Evolutionary conservation across 495 filamentous ascomycete genomes (phyloP).

Genomic region (Entonaema liquescens): DNA sequence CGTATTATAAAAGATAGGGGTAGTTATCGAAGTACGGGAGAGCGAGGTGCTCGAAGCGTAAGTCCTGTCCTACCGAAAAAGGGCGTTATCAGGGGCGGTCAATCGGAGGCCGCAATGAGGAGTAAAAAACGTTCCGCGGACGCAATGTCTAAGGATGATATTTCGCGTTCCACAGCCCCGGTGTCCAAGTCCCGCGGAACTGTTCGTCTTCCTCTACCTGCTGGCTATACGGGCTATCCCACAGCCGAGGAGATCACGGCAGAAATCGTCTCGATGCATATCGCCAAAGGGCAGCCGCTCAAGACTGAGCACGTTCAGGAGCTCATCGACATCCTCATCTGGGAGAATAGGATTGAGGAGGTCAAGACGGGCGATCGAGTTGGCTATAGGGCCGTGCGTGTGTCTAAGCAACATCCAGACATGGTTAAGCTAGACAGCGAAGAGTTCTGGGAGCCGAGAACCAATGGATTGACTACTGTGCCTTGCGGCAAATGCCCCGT

Average conservation of each 20-base stretch:
- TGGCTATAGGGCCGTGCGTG: conserved; percentile 61
- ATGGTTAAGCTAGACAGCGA: conserved; percentile 50
- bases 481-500: conserved; percentile 95
- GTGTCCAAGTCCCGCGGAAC: conserved; percentile 56
- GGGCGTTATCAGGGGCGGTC: conserved; percentile 51
- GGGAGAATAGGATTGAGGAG: conserved; percentile 78
- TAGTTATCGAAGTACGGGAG: conserved; percentile 64
- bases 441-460: conserved; percentile 55
- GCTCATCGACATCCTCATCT: conserved; percentile 84
- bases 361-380: conserved; percentile 53
- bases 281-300: conserved; percentile 70
- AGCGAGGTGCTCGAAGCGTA: conserved; percentile 31
- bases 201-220: conserved; percentile 68
- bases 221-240: conserved; percentile 77
- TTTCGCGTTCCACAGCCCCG: conserved; percentile 1
- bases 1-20: conserved; percentile 74
- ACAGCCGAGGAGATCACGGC: conserved; percentile 75
- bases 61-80: conserved; percentile 53
- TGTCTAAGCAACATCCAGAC: conserved; percentile 49
- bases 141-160: conserved; percentile 56
- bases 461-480: conserved; percentile 78
- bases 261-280: conserved; percentile 69
- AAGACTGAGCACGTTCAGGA: conserved; percentile 77
- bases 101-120: conserved; percentile 44
- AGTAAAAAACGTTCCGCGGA: conserved; percentile 55